phyloP scores from a whole-genome alignment of 345 rosid genomes.

The Hibiscus tridactylites region DNA sequence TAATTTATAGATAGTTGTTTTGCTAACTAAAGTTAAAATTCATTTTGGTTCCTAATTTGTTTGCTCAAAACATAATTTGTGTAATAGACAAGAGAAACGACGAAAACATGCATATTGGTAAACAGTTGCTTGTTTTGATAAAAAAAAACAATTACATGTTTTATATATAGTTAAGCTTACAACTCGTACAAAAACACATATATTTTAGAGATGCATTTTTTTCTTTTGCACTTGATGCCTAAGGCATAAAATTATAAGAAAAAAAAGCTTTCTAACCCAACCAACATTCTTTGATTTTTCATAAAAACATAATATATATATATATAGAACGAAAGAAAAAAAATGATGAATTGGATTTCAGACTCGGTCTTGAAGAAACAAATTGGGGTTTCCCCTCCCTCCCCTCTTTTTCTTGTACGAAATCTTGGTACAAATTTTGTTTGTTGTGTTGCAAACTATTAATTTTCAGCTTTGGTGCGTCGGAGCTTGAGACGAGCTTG shows the following conservation, averaged over 20 bases:
- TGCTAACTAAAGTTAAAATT: too few relatives aligned
- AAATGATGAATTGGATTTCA: background rate
- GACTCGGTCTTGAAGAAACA: constrained; percentile 1
- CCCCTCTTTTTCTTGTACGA: constrained; percentile 1
- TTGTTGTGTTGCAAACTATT: too few relatives aligned
- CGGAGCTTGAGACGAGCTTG: constrained; percentile 32
- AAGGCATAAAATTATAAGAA: background rate
- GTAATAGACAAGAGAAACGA: background rate
- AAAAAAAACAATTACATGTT: background rate
- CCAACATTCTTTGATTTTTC: background rate
- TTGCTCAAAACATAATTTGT: too few relatives aligned
- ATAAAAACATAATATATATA: background rate
- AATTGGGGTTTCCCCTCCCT: too few relatives aligned
- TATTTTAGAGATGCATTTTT: background rate
- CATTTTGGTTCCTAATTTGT: too few relatives aligned
- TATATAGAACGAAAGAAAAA: background rate
- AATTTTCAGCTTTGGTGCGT: too few relatives aligned
- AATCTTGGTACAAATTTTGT: constrained; percentile 9
- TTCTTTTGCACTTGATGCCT: background rate
- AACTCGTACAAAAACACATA: background rate
- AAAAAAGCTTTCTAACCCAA: background rate
- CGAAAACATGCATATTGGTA: background rate
- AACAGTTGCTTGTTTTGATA: too few relatives aligned
- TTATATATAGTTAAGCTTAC: background rate
- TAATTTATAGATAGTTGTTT: too few relatives aligned